Base-by-base conservation (phyloP, 2,329 filamentous ascomycete genomes). In the Rhynchosporium agropyri region DNA sequence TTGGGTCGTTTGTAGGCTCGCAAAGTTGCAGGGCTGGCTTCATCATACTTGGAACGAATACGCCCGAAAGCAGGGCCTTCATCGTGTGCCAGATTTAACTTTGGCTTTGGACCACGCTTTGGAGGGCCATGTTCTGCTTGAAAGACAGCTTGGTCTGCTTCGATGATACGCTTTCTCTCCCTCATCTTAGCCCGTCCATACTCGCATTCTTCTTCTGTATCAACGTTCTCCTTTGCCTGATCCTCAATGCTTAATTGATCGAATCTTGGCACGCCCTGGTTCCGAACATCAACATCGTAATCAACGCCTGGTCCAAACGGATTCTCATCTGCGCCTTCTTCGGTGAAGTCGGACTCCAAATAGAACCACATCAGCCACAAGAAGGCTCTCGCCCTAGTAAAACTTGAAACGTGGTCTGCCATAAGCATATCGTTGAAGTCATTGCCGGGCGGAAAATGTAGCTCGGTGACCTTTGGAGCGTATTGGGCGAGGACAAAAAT, bases 361-460 rank as follows among this genome's bases (percentile, higher is more conserved):
- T 99, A 98, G 81, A 95, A 97, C 95, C 95, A 99, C 87, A 99
- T 96, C 67, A 99, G 81, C 95, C 95, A 99, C 26, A 99, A 79
- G 70, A 99, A 99, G 0, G 94, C 94, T 50, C 81, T 87, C 0
- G 95, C 93, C 66, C 95, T 86, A 65, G 91, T 96, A 69, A 82
- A 79, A 76, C 93, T 98, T 62, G 88, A 91, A 65, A 92, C 84
- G 29, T 90, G 89, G 1, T 89, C 88, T 73, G 91, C 89, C 93
- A 98, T 98, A 71, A 99, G 89, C 15, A 99, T 84, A 72, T 99
- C 95, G 76, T 97, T 96, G 76, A 99, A 98, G 76, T 99, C 95
- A 68, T 89, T 85, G 0, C 88, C 86, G 5, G 87, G 84, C 10
- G 89, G 89, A 74, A 99, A 98, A 76, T 99, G 95, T 31, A 94